Conservation (phyloP, 805 yeast genomes). For the Suhomyces canberraensis region DNA sequence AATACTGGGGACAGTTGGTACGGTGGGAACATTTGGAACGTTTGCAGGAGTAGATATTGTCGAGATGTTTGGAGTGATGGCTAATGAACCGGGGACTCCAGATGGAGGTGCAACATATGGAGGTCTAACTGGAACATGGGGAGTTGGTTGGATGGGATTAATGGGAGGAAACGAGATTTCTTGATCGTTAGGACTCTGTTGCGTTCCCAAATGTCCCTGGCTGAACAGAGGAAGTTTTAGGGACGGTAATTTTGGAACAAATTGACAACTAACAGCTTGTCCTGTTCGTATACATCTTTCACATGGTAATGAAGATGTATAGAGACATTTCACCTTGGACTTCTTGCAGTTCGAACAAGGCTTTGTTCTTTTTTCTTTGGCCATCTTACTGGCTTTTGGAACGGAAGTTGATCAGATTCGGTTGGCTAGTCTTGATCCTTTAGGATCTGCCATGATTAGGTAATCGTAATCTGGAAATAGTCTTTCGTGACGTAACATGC, state of each 20-base stretch:
- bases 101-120: not conserved
- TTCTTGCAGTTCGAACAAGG: slow-evolving; percentile 65
- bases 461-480: no score
- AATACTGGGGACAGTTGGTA: slow-evolving; percentile 13
- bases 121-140: not conserved
- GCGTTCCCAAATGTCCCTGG: not conserved
- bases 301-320: slow-evolving; percentile 49
- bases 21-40: slow-evolving; percentile 4
- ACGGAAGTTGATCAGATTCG: no score
- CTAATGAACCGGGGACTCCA: not conserved
- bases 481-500: no score
- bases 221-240: slow-evolving; percentile 14
- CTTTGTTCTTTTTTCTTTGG: slow-evolving; percentile 43
- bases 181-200: not conserved
- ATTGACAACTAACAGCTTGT: slow-evolving; percentile 47
- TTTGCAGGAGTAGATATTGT: not conserved
- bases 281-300: slow-evolving; percentile 52
- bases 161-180: slow-evolving; percentile 3
- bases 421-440: no score
- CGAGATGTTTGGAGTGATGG: not conserved
- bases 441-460: no score
- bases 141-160: slow-evolving; percentile 2
- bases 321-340: slow-evolving; percentile 61
- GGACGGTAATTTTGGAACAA: slow-evolving; percentile 52
- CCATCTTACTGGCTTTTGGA: slow-evolving; percentile 14